These are phyloP conservation scores for Sphagnum tenellum DNA, from an alignment of 225 moss, liverwort and hornwort species.

Conservation along the genomic window DNA sequence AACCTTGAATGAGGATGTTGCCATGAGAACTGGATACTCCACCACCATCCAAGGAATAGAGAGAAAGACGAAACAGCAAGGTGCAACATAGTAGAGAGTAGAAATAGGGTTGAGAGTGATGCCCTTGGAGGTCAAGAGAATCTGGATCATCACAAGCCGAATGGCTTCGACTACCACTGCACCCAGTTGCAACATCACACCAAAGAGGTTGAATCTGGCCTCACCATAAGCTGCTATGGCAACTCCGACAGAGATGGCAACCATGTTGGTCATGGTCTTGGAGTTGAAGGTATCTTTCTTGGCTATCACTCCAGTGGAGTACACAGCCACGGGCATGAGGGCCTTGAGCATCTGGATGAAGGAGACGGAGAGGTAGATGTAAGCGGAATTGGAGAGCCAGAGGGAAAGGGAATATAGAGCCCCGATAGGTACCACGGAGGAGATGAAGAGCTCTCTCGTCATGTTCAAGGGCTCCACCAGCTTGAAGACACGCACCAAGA, in stretches of 20 bases:
- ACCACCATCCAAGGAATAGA: slow-evolving; percentile 29
- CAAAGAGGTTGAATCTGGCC: slow-evolving; percentile 40
- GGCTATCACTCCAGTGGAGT: slow-evolving; percentile 31
- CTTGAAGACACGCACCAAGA: slow-evolving; percentile 59
- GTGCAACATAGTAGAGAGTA: slow-evolving; percentile 69
- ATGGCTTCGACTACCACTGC: slow-evolving; percentile 61
- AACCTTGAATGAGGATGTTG: slow-evolving; percentile 17
- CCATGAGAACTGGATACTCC: slow-evolving; percentile 36
- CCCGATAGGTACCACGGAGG: too few species aligned
- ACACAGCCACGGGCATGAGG: slow-evolving; percentile 51
- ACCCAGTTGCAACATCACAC: slow-evolving; percentile 49
- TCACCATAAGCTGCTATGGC: slow-evolving; percentile 48
- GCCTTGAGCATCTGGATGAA: too few species aligned
- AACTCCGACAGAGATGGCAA: slow-evolving; percentile 39
- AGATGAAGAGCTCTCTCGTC: slow-evolving; percentile 13
- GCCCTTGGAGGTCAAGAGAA: slow-evolving; percentile 52
- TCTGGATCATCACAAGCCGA: slow-evolving; percentile 58
- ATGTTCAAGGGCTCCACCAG: slow-evolving; percentile 13
- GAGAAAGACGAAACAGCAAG: slow-evolving; percentile 44
- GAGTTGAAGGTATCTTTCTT: slow-evolving; percentile 42
- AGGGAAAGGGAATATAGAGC: too few species aligned
- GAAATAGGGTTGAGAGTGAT: slow-evolving; percentile 52
- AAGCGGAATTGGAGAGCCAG: too few species aligned
- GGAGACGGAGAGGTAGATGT: too few species aligned
- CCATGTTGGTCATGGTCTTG: slow-evolving; percentile 47